These are phyloP conservation scores for Priceomyces carsonii DNA, from an alignment of 805 yeast genomes.

Conservation along the genomic window DNA sequence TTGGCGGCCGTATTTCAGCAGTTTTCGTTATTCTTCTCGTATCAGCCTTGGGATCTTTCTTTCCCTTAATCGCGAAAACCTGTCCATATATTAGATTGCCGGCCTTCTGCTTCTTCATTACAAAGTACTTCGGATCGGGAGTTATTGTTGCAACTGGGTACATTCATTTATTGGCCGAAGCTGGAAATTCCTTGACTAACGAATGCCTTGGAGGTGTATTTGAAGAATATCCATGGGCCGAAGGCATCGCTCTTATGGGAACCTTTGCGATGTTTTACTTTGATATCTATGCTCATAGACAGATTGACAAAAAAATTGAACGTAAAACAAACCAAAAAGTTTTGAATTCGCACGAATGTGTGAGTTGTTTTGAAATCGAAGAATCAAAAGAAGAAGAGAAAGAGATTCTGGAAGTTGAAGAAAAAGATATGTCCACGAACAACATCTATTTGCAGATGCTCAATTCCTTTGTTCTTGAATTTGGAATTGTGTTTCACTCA, in stretches of 20 bases:
- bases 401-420: no score
- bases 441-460: no score
- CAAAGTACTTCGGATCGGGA: conserved; percentile 81
- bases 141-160: conserved; percentile 83
- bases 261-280: conserved; percentile 52
- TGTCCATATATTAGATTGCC: conserved; percentile 24
- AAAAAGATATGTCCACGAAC: no score
- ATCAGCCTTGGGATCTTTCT: conserved; percentile 31
- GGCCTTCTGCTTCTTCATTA: conserved; percentile 60
- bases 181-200: conserved; percentile 54
- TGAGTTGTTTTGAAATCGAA: no score
- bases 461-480: conserved; percentile 19
- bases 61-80: conserved; percentile 26
- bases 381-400: no score
- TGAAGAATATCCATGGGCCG: conserved; percentile 54
- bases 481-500: conserved; percentile 32
- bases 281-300: conserved; percentile 51
- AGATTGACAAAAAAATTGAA: conserved; percentile 38
- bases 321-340: conserved; percentile 4
- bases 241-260: conserved; percentile 52
- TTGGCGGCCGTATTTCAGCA: conserved; percentile 29
- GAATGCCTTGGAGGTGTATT: conserved; percentile 66
- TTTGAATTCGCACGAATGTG: conserved; percentile 24
- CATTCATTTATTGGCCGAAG: conserved; percentile 74
- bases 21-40: conserved; percentile 30